Base-by-base conservation (phyloP, 805 yeast species). In the Ogataea sp. region DNA sequence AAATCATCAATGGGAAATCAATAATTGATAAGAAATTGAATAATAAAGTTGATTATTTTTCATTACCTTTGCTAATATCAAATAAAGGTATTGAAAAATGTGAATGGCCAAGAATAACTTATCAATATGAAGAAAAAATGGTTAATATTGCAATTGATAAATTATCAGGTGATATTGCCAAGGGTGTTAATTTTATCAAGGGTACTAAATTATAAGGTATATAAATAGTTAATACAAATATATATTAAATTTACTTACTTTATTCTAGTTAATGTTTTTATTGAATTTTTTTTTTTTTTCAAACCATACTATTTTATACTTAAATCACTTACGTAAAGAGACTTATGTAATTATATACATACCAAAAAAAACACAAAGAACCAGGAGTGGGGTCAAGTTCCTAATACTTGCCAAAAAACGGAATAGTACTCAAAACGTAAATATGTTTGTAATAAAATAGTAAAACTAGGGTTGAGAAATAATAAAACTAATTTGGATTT, bases 1-100 rank as follows among this genome's bases (percentile, higher is more conserved):
- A 61, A 30, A 66, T n/a, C n/a, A n/a, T n/a, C n/a, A n/a, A 70
- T 34, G 85, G 82, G 26, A 52, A 61, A 26, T 53, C 56, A 37
- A 60, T 73, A 33, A 59, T 69, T 10, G 38, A 58, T 11, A 59
- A 65, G 40, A 56, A 66, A 24, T 27, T 53, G 3, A 27, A 37
- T 5, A 17, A 33, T 3, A 64, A 67, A 3, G 63, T 61, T 17
- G 67, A 63, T 6, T 73, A 64, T 53, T 73, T 73, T 48, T 66
- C 75, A 6, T 65, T 71, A 17, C 79, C 78, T 3, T 67, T 73
- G 11, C 47, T 53, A 20, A 58, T 73, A 38, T 55, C 55, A 14
- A 38, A 29, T 6, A 39, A 43, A 10, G 63, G 63, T 37, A 66
- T 68, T 74, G 73, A 21, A 32, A 8, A 25, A 3, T 17, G 23